Evolutionary conservation across 2,329 filamentous ascomycete genomes (phyloP).

Genomic region (Trichoderma hamatum): DNA sequence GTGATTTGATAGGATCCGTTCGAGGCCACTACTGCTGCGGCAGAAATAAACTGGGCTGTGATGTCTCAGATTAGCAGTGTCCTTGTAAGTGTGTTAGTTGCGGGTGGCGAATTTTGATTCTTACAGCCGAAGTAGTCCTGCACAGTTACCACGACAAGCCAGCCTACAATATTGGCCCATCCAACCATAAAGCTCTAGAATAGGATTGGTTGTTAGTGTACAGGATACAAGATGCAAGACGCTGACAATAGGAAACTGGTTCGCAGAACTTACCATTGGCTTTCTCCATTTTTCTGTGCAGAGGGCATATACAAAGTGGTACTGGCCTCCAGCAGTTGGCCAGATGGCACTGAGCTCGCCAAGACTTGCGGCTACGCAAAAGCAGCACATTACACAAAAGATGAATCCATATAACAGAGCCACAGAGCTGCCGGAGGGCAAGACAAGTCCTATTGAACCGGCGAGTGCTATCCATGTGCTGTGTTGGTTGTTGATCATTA

Average conservation of each 20-base stretch:
- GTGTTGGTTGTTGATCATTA: neutral
- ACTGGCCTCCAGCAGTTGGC: conserved; percentile 14
- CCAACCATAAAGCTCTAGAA: conserved; percentile 11
- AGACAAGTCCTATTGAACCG: conserved; percentile 15
- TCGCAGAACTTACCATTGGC: neutral
- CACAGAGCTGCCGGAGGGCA: conserved; percentile 8
- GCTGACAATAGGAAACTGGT: too few species aligned
- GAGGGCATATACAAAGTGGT: conserved; percentile 21
- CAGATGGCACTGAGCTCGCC: conserved; percentile 16
- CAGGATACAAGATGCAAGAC: neutral
- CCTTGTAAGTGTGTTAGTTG: neutral
- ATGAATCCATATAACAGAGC: conserved; percentile 16
- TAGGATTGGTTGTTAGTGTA: neutral
- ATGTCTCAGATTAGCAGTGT: neutral
- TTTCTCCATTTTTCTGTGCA: conserved; percentile 17
- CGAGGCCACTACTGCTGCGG: conserved; percentile 15
- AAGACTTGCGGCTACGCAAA: conserved; percentile 16
- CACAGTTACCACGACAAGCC: conserved; percentile 18
- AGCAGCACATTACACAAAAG: conserved; percentile 11
- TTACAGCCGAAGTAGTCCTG: conserved; percentile 20
- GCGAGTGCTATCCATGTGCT: conserved; percentile 21
- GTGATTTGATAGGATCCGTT: conserved; percentile 19
- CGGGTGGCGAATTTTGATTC: neutral
- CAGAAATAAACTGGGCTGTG: conserved; percentile 17
- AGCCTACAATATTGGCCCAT: conserved; percentile 18